Conservation (phyloP, 208 protist genomes). For the Leishmania amazonensis region DNA sequence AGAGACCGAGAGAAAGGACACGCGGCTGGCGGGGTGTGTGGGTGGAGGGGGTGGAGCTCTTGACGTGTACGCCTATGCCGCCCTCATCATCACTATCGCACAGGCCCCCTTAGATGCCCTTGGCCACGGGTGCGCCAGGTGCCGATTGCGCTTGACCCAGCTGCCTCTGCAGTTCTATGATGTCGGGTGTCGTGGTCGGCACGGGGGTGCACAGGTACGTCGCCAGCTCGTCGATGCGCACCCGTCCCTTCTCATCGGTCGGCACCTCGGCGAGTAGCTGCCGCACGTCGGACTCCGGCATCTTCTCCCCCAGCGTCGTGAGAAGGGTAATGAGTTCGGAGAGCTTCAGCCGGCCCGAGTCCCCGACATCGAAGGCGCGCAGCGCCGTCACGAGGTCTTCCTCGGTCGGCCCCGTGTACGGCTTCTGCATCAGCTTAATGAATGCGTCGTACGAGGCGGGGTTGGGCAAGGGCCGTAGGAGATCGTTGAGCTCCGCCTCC, state of each 20-base stretch:
- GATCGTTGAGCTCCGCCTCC: constrained; percentile 87
- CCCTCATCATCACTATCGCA: background rate
- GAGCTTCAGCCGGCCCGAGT: constrained; percentile 69
- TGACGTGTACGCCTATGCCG: background rate
- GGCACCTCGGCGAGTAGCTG: constrained; percentile 82
- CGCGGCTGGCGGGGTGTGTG: no score
- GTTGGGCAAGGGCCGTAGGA: constrained; percentile 65
- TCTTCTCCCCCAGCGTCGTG: constrained; percentile 89
- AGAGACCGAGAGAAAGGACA: constrained; percentile 2
- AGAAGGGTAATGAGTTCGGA: constrained; percentile 86
- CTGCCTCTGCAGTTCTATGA: constrained; percentile 84
- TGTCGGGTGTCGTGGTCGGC: constrained; percentile 85
- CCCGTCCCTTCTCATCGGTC: constrained; percentile 72
- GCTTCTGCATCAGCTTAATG: constrained; percentile 85
- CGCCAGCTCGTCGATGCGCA: constrained; percentile 82
- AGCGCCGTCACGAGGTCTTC: constrained; percentile 86
- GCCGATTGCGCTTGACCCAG: constrained; percentile 32
- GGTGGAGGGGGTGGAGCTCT: background rate
- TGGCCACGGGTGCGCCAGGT: background rate
- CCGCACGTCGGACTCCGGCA: constrained; percentile 82
- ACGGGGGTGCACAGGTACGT: constrained; percentile 86
- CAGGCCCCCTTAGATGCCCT: background rate
- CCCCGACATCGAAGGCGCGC: constrained; percentile 80
- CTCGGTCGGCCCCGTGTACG: constrained; percentile 86
- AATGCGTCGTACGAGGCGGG: constrained; percentile 66